Evolutionary conservation across 225 moss, liverwort and hornwort genomes (phyloP), one percentile per base, ranked within the genome.

Genomic region (Marchantia polymorpha): DNA sequence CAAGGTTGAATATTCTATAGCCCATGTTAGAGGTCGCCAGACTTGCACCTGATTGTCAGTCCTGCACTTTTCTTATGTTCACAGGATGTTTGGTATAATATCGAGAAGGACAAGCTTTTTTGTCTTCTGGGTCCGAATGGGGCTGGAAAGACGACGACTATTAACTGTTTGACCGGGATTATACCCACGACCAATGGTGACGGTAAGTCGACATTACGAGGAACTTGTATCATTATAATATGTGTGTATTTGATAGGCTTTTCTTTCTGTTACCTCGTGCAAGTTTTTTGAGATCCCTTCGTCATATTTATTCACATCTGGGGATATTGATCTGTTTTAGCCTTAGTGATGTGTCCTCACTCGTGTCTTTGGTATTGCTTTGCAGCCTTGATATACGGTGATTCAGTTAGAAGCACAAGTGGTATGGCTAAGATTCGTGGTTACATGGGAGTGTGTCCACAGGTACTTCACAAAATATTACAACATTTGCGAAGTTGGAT

Each of bases 121-220:
- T 99, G 97, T 78, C 89, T 90, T 29, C 82, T 99, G 82, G 99
- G 99, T 3, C 99, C 95, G 7, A 99, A 95, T 76, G 95, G 99
- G 30, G 95, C 99, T 65, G 99, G 99, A 75, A 99, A 99, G 83
- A 95, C 99, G 0, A 99, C 99, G 48, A 95, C 93, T 14, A 99
- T 99, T 72, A 95, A 95, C 81, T 95, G 95, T 66, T 87, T 99
- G 16, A 99, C 99, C 78, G 99, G 99, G 72, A 90, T 84, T 29
- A 90, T 99, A 71, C 95, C 95, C 8, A 95, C 99, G 15, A 93
- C 99, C 19, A 82, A 90, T 87, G 99, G 99, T 64, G 82, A 99
- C 86, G 99, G 94, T 94, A 84, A 79, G 30, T n/a, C 19, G 16
- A 47, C 19, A 11, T 20, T 0, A 22, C 13, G 7, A 39, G 12